Base-by-base conservation (phyloP, 176 grass and related monocot species). In the Lolium multiflorum region DNA sequence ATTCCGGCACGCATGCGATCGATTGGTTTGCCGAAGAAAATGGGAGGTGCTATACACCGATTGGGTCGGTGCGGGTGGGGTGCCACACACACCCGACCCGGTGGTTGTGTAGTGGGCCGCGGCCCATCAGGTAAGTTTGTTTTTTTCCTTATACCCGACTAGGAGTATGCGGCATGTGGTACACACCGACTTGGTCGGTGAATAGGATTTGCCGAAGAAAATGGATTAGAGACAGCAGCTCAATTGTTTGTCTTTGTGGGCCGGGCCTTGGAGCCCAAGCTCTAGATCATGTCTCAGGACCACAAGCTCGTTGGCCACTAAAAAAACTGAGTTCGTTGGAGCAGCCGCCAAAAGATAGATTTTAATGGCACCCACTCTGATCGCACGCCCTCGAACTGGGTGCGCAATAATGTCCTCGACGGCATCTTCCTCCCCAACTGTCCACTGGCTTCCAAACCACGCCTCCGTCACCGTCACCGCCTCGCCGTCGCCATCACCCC, bases 401-500 rank as follows among this genome's bases (percentile, higher is more conserved):
- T 41, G 81, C 66, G 87, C 76, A 85, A 38, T 81, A 81, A 85
- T 64, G 13, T 17, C 60, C 41, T 20, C 50, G 35, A 60, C 22
- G 71, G 20, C 24, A 12, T 9, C 60, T n/a, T 51, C 11, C 14
- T 50, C 73, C 37, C 3, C 43, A 7, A 37, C 3, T 4, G 20
- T 46, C 3, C 41, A n/a, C 7, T 61, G n/a, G 61, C 83, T 81
- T 85, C 66, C 76, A 72, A 24, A 83, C 28, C 41, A 56, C 75
- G 64, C 76, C 69, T 63, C 48, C 59, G 1, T 25, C 83, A 86
- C 39, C 2, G 38, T 39, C 39, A 41, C 85, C 0, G 25, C 17
- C 60, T 50, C 68, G 63, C 89, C 35, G 63, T 84, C 88, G 1
- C 58, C 60, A 48, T 89, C 90, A 7, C 65, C 35, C 9, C 9